Conservation (phyloP, 306 rosid species). For the Carpinus fangiana region DNA sequence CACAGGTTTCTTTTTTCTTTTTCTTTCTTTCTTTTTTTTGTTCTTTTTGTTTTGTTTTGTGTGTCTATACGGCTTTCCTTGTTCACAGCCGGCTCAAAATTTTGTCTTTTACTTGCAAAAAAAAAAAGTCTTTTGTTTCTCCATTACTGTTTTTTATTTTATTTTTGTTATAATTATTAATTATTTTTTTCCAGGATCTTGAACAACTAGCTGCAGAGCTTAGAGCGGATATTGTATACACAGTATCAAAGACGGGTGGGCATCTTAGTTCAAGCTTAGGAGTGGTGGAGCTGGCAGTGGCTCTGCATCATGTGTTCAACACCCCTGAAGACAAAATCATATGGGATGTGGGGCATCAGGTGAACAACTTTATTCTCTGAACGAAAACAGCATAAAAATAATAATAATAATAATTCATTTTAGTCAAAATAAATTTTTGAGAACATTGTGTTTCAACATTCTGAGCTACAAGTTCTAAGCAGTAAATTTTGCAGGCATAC, state of each 20-base stretch:
- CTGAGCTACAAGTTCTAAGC: slow-evolving; percentile 33
- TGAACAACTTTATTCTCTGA: slow-evolving; percentile 16
- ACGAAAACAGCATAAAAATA: background rate
- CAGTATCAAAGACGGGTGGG: slow-evolving; percentile 73
- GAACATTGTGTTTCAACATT: background rate
- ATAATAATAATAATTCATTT: background rate
- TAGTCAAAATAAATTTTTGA: background rate
- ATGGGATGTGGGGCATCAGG: slow-evolving; percentile 99
- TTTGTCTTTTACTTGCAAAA: background rate
- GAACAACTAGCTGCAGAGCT: slow-evolving; percentile 83
- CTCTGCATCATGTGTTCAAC: slow-evolving; percentile 83
- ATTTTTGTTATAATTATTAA: background rate
- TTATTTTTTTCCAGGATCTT: slow-evolving; percentile 54
- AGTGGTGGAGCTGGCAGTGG: slow-evolving; percentile 82
- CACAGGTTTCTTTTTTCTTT: slow-evolving; percentile 16
- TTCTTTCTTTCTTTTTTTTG: background rate
- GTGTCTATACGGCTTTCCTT: background rate
- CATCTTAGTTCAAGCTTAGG: slow-evolving; percentile 97
- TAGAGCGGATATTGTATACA: slow-evolving; percentile 71
- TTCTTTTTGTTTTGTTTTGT: background rate
- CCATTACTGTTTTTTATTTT: background rate
- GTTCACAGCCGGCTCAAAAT: slow-evolving; percentile 1
- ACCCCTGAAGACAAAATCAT: slow-evolving; percentile 84
- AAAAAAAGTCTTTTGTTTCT: background rate
- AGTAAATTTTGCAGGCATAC: slow-evolving; percentile 65